phyloP scores from a whole-genome alignment of 2,329 filamentous ascomycete species.

The Colletotrichum agaves region DNA sequence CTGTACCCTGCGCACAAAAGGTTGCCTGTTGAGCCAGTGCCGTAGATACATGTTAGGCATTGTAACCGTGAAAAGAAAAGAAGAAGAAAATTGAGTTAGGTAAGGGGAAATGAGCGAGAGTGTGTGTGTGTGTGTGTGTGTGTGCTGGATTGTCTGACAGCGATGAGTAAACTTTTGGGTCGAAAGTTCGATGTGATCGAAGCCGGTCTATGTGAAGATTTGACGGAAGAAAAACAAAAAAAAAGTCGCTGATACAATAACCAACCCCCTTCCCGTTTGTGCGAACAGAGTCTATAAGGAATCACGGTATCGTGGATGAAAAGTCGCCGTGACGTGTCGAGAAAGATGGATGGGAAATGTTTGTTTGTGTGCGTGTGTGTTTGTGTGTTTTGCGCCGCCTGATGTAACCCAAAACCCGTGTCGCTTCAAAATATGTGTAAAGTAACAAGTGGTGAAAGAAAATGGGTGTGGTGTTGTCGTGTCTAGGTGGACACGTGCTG shows the following conservation, averaged over 20 bases:
- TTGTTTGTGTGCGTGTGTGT: background rate
- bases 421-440: conserved; percentile 5
- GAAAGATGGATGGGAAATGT: conserved; percentile 2
- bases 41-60: background rate
- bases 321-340: conserved; percentile 13
- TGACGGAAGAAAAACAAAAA: background rate
- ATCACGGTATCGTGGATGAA: conserved; percentile 5
- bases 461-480: background rate
- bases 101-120: conserved; percentile 1
- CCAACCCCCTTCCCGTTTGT: conserved; percentile 14
- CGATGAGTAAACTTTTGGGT: conserved; percentile 1
- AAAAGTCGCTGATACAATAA: conserved; percentile 5
- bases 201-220: conserved; percentile 15
- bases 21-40: background rate
- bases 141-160: conserved; percentile 5
- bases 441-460: background rate
- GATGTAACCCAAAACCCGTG: conserved; percentile 4
- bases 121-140: conserved; percentile 24
- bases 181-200: background rate
- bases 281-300: conserved; percentile 27
- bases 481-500: background rate
- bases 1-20: conserved; percentile 5
- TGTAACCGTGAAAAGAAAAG: conserved; percentile 17
- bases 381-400: conserved; percentile 5
- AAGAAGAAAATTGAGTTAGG: conserved; percentile 10